Evolutionary conservation across 306 rosid genomes (phyloP).

Genomic region (Castanopsis chinensis): DNA sequence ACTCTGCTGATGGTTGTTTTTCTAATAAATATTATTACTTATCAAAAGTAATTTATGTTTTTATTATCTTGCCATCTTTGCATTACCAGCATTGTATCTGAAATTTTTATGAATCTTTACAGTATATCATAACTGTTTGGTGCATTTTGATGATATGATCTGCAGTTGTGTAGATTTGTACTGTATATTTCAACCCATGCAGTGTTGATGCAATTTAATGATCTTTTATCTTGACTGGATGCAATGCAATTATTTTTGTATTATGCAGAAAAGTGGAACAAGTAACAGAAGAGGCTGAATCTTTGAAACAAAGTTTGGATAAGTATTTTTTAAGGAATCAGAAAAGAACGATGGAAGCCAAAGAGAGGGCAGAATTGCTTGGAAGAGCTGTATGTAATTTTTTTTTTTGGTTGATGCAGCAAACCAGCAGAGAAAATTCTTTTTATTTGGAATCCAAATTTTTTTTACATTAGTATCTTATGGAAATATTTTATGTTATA

Average conservation of each 20-base stretch:
- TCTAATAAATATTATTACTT: too few relatives aligned
- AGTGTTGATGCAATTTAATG: background rate
- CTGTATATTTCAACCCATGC: too few relatives aligned
- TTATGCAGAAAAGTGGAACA: slow-evolving; percentile 82
- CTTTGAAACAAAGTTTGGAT: slow-evolving; percentile 71
- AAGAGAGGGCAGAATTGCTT: slow-evolving; percentile 73
- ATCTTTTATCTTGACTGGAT: background rate
- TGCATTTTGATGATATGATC: too few relatives aligned
- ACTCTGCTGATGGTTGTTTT: too few relatives aligned
- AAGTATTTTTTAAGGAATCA: slow-evolving; percentile 59
- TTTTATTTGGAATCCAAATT: background rate
- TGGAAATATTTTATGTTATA: background rate
- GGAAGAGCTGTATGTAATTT: slow-evolving; percentile 66
- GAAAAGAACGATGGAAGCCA: slow-evolving; percentile 62
- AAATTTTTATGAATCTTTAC: background rate
- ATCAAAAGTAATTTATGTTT: too few relatives aligned
- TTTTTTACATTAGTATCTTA: too few relatives aligned
- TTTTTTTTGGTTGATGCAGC: background rate
- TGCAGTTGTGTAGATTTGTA: too few relatives aligned
- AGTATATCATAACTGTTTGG: too few relatives aligned
- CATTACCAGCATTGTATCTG: background rate
- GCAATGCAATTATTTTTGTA: slow-evolving; percentile 1
- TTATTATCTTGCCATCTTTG: background rate
- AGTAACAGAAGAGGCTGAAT: slow-evolving; percentile 82
- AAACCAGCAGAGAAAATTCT: too few relatives aligned